These are phyloP conservation scores for Harringtonia aguacate DNA, from an alignment of 2,329 filamentous ascomycete species.

Conservation along the genomic window DNA sequence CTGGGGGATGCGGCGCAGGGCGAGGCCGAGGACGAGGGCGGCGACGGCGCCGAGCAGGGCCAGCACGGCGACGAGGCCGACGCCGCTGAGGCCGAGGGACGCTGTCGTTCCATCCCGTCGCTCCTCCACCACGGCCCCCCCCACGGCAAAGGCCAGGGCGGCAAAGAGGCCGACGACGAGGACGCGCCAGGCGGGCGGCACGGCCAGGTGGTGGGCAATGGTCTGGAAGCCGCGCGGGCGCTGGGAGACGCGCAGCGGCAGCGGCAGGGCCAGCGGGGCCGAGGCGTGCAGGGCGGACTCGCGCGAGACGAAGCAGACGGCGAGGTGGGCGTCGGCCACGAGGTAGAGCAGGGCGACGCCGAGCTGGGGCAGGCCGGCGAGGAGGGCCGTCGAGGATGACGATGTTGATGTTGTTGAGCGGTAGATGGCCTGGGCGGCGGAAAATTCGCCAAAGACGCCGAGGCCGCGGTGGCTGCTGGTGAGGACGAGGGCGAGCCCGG, in stretches of 20 bases:
- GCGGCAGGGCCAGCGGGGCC: slow-evolving; percentile 17
- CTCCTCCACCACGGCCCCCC: slow-evolving; percentile 27
- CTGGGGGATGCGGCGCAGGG: slow-evolving; percentile 28
- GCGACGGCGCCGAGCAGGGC: slow-evolving; percentile 26
- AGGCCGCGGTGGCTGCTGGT: slow-evolving; percentile 14
- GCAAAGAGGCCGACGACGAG: slow-evolving; percentile 31
- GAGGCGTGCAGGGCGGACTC: slow-evolving; percentile 33
- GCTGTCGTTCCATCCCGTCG: slow-evolving; percentile 16
- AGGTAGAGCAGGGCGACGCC: slow-evolving; percentile 37
- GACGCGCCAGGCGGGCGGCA: slow-evolving; percentile 35
- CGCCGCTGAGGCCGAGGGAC: slow-evolving; percentile 31
- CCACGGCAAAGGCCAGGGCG: slow-evolving; percentile 33
- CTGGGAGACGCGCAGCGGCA: slow-evolving; percentile 32
- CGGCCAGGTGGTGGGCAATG: slow-evolving; percentile 36
- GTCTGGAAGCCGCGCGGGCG: slow-evolving; percentile 32
- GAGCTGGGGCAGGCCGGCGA: slow-evolving; percentile 37
- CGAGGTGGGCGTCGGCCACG: slow-evolving; percentile 33
- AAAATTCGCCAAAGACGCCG: slow-evolving; percentile 27
- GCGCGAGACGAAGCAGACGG: slow-evolving; percentile 37
- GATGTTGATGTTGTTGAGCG: slow-evolving; percentile 12
- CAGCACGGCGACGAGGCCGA: slow-evolving; percentile 30
- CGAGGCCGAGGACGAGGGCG: slow-evolving; percentile 24
- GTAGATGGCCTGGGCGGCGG: slow-evolving; percentile 20
- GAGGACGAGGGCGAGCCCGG: slow-evolving; percentile 26
- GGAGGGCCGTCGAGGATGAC: slow-evolving; percentile 21